These are phyloP conservation scores for Penicillium griseofulvum DNA, from an alignment of 2,329 filamentous ascomycete genomes.

Conservation along the genomic window DNA sequence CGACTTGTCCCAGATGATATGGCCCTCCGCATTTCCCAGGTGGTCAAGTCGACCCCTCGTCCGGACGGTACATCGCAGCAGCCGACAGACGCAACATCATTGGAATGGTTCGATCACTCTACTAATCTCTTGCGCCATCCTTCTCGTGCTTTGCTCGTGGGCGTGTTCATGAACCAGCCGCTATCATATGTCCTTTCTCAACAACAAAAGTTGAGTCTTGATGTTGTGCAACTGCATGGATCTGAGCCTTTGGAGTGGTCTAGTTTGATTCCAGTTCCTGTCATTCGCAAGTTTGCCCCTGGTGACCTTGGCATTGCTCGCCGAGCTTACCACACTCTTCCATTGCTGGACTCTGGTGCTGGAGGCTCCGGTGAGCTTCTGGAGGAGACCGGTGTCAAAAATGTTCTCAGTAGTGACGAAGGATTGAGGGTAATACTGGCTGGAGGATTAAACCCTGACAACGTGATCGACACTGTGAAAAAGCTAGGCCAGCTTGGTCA, in stretches of 20 bases:
- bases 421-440: constrained; percentile 77
- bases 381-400: constrained; percentile 67
- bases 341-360: constrained; percentile 81
- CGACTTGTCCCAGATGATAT: constrained; percentile 76
- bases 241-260: constrained; percentile 92
- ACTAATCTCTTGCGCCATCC: constrained; percentile 49
- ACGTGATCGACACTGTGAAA: constrained; percentile 66
- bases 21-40: constrained; percentile 75
- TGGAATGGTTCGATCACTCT: constrained; percentile 70
- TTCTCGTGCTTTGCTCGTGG: constrained; percentile 74
- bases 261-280: constrained; percentile 81
- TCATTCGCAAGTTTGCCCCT: constrained; percentile 81
- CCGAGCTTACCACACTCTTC: constrained; percentile 77
- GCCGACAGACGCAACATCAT: constrained; percentile 26
- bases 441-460: constrained; percentile 77
- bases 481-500: constrained; percentile 59
- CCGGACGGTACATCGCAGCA: constrained; percentile 20
- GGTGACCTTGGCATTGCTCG: constrained; percentile 67
- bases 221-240: constrained; percentile 90
- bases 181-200: constrained; percentile 77
- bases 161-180: constrained; percentile 90
- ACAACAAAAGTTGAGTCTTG: constrained; percentile 72
- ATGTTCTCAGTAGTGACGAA: constrained; percentile 63
- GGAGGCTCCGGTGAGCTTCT: constrained; percentile 79
- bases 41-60: constrained; percentile 59